Evolutionary conservation across 1,139 yeast genomes (phyloP).

Genomic region (Candida sojae): DNA sequence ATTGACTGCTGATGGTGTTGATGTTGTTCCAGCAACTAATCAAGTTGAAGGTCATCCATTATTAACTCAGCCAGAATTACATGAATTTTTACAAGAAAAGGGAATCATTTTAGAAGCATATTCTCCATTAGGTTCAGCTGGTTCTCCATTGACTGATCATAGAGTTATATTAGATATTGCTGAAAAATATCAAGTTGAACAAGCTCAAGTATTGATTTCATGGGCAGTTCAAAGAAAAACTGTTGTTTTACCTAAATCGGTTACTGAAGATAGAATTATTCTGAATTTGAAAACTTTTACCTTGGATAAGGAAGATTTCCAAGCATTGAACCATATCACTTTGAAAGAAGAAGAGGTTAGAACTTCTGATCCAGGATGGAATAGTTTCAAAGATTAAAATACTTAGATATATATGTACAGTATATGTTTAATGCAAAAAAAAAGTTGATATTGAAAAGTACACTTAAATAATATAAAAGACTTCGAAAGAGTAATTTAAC

Average conservation of each 20-base stretch:
- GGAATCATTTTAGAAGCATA: constrained; percentile 55
- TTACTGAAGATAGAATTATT: constrained; percentile 34
- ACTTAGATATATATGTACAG: no score
- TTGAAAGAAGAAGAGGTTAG: constrained; percentile 32
- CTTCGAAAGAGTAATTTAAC: no score
- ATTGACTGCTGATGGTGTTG: constrained; percentile 46
- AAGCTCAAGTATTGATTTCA: constrained; percentile 51
- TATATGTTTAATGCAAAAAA: no score
- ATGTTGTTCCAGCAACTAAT: constrained; percentile 49
- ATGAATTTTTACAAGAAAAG: constrained; percentile 42
- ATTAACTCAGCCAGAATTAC: constrained; percentile 53
- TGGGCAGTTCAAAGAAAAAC: constrained; percentile 57
- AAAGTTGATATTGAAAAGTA: no score
- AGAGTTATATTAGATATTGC: constrained; percentile 44
- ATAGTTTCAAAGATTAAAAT: constrained; percentile 19
- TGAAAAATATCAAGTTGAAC: constrained; percentile 41
- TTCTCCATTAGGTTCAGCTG: constrained; percentile 60
- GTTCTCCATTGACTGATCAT: constrained; percentile 53
- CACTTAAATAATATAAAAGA: no score
- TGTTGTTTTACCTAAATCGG: constrained; percentile 58
- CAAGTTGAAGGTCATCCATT: constrained; percentile 65
- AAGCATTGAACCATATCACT: constrained; percentile 31
- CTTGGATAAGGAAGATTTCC: constrained; percentile 35
- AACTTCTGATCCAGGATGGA: constrained; percentile 29
- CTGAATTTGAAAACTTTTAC: constrained; percentile 33